These are phyloP conservation scores for Fusarium palustre DNA, from an alignment of 2,329 filamentous ascomycete genomes.

Conservation along the genomic window DNA sequence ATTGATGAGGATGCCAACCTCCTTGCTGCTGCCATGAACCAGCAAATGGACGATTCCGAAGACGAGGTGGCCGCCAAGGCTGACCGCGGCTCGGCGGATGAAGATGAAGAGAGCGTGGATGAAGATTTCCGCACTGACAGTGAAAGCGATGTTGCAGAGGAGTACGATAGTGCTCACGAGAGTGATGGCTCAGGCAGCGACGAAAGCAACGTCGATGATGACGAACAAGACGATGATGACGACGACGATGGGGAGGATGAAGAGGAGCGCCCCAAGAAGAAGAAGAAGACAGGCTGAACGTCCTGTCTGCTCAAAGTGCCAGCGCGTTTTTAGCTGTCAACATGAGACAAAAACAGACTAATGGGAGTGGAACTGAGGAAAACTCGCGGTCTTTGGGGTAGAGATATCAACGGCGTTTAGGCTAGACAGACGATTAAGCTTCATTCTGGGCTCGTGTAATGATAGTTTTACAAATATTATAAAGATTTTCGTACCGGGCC, in stretches of 20 bases:
- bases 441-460: conserved; percentile 24
- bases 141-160: conserved; percentile 95
- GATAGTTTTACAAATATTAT: conserved; percentile 14
- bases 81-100: conserved; percentile 91
- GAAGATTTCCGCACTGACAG: conserved; percentile 95
- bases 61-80: conserved; percentile 79
- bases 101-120: conserved; percentile 94
- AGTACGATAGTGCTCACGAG: conserved; percentile 92
- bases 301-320: not conserved
- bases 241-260: conserved; percentile 58
- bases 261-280: conserved; percentile 63
- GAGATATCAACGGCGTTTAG: conserved; percentile 46
- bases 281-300: conserved; percentile 56
- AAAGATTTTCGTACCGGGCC: conserved; percentile 3
- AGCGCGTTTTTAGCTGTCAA: not conserved
- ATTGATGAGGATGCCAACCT: conserved; percentile 91
- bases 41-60: conserved; percentile 85
- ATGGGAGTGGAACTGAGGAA: conserved; percentile 33
- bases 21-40: conserved; percentile 84
- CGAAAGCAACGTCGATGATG: conserved; percentile 61
- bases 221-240: conserved; percentile 58
- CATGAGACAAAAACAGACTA: conserved; percentile 24
- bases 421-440: conserved; percentile 45
- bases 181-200: conserved; percentile 79
- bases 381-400: conserved; percentile 34